Percentiles rank a stretch among this genome's conserved stretches.
Evolutionary conservation across 2,329 filamentous ascomycete species (phyloP).

Genomic region (Aspergillus sp.): DNA sequence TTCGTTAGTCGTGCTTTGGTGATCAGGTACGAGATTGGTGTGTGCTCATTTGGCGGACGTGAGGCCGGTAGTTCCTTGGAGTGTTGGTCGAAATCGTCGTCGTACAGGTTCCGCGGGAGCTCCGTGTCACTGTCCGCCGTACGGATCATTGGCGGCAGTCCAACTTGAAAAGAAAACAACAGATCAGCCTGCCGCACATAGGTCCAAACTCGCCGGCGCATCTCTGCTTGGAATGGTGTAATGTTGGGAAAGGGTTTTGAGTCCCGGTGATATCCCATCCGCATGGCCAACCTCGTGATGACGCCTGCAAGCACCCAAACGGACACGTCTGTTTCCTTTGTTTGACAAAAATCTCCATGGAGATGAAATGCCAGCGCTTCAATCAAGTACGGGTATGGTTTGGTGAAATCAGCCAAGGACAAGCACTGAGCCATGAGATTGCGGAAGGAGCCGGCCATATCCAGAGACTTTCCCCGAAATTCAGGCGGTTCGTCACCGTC

Average conservation of each 20-base stretch:
- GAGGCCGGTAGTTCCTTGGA: constrained; percentile 46
- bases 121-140: constrained; percentile 55
- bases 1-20: constrained; percentile 35
- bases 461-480: constrained; percentile 47
- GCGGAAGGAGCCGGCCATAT: constrained; percentile 38
- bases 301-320: constrained; percentile 53
- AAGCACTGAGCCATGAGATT: constrained; percentile 54
- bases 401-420: constrained; percentile 54
- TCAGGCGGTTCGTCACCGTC: constrained; percentile 56
- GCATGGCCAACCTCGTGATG: constrained; percentile 54
- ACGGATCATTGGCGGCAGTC: constrained; percentile 57
- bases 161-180: constrained; percentile 58
- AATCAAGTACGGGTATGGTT: constrained; percentile 50
- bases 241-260: constrained; percentile 51
- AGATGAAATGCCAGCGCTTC: constrained; percentile 55
- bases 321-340: constrained; percentile 50
- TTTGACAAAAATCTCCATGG: constrained; percentile 52
- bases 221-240: constrained; percentile 53
- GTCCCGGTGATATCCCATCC: constrained; percentile 58
- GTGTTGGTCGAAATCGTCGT: constrained; percentile 55
- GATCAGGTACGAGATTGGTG: constrained; percentile 43
- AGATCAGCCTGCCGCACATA: constrained; percentile 51
- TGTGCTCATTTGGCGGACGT: constrained; percentile 51
- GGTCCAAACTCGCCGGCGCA: constrained; percentile 41
- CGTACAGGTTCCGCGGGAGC: constrained; percentile 53